phyloP scores from a whole-genome alignment of 371 early-diverging fungal genomes.

The Neoconidiobolus thromboides region DNA sequence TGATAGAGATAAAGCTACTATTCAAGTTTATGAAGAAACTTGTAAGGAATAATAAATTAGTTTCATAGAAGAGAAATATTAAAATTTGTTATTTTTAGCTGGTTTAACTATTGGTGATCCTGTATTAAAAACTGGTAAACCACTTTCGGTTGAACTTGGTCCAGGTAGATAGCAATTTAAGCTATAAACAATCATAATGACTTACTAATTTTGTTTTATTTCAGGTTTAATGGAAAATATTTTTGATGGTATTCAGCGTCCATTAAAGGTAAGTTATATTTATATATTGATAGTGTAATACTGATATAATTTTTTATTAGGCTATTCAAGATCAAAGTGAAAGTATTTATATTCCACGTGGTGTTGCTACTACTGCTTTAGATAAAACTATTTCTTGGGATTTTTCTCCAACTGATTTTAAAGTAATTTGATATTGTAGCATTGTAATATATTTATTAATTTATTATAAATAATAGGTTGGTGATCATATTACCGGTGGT shows the following conservation, averaged over 20 bases:
- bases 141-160: slow-evolving; percentile 98
- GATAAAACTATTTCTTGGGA: slow-evolving; percentile 87
- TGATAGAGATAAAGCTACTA: slow-evolving; percentile 96
- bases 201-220: not conserved
- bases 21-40: slow-evolving; percentile 99
- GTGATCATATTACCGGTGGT: slow-evolving; percentile 95
- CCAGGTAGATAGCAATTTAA: slow-evolving; percentile 46
- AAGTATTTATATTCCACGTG: slow-evolving; percentile 99
- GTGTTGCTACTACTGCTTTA: slow-evolving; percentile 92
- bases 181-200: not conserved
- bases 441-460: not conserved
- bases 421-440: slow-evolving; percentile 20
- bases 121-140: slow-evolving; percentile 92
- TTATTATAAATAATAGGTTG: slow-evolving; percentile 30
- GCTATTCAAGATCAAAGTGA: slow-evolving; percentile 83
- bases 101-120: slow-evolving; percentile 99
- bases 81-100: slow-evolving; percentile 24
- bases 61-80: not conserved
- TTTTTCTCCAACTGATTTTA: slow-evolving; percentile 80
- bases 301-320: slow-evolving; percentile 14
- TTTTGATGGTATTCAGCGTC: slow-evolving; percentile 99
- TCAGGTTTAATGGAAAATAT: slow-evolving; percentile 92
- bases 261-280: slow-evolving; percentile 52
- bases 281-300: not conserved
- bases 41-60: slow-evolving; percentile 21